A percentile compares a stretch with the other conserved stretches of the same genome.
Evolutionary conservation across 495 filamentous ascomycete species (phyloP).

Genomic region (Xylaria curta): DNA sequence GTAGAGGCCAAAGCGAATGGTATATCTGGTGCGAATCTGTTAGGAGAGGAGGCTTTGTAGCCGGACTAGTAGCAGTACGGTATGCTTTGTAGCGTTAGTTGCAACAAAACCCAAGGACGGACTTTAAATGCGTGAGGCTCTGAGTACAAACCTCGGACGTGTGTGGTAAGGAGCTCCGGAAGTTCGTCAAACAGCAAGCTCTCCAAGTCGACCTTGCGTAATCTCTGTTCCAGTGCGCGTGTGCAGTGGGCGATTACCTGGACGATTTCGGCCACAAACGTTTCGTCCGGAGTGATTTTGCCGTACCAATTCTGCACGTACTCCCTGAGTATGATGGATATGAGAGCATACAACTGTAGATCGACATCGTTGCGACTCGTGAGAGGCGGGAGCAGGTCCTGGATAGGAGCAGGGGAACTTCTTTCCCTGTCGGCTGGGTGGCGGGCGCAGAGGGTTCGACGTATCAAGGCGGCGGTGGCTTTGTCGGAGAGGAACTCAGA

Average conservation of each 20-base stretch:
- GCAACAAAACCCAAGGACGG: conserved; percentile 5
- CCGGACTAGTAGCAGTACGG: conserved; percentile 57
- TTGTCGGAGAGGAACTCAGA: conserved; percentile 57
- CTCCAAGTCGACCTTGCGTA: conserved; percentile 82
- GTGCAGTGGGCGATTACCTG: conserved; percentile 91
- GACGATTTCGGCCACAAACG: conserved; percentile 84
- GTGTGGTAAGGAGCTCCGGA: conserved; percentile 78
- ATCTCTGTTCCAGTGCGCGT: conserved; percentile 79
- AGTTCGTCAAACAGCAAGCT: conserved; percentile 87
- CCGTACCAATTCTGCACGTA: conserved; percentile 92
- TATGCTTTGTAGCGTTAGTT: conserved; percentile 53
- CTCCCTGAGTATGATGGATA: conserved; percentile 86
- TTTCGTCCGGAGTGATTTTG: conserved; percentile 87
- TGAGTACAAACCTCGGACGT: conserved; percentile 72
- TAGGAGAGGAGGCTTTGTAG: conserved; percentile 61
- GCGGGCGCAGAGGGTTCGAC: conserved; percentile 57
- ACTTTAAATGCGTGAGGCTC: neutral
- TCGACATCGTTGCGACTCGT: conserved; percentile 94
- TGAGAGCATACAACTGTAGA: conserved; percentile 86
- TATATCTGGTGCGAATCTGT: conserved; percentile 72
- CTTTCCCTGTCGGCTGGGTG: conserved; percentile 53
- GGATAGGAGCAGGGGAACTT: conserved; percentile 55
- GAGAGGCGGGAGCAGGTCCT: conserved; percentile 86
- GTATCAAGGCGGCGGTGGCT: conserved; percentile 58
- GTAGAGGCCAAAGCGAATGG: conserved; percentile 82